A percentile compares a stretch with the other conserved stretches of the same genome.
phyloP scores from a whole-genome alignment of 768 basidiomycete genomes.

The Lentinula sp. region DNA sequence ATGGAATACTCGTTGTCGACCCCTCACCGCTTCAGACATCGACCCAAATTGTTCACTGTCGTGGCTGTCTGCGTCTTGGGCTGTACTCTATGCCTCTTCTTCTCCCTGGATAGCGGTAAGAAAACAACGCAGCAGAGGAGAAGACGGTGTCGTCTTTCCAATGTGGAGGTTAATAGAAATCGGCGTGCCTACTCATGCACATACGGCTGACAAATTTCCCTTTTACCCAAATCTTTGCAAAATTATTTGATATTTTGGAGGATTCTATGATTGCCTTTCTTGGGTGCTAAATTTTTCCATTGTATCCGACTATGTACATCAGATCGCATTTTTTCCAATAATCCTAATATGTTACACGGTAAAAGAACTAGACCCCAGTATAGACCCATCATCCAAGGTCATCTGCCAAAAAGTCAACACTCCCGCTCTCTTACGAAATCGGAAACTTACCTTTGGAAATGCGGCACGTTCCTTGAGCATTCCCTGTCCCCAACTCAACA shows the following conservation, averaged over 20 bases:
- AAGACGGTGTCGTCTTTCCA: neutral
- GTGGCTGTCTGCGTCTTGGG: neutral
- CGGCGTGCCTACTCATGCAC: neutral
- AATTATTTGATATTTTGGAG: neutral
- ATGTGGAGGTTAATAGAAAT: neutral
- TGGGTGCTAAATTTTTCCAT: neutral
- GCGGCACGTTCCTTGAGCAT: constrained; percentile 72
- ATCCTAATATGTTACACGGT: neutral
- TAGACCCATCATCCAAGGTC: constrained; percentile 9
- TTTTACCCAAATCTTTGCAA: neutral
- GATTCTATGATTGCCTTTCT: neutral
- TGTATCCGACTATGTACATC: neutral
- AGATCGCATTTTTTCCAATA: neutral
- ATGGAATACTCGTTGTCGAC: constrained; percentile 7
- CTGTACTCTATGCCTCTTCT: neutral
- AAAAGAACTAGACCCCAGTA: constrained; percentile 11
- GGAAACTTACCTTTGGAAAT: constrained; percentile 41
- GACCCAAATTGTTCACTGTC: constrained; percentile 1
- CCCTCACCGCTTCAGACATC: constrained; percentile 8
- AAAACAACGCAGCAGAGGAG: neutral
- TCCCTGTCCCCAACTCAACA: constrained; percentile 85
- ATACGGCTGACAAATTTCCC: neutral
- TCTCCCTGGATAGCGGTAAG: neutral
- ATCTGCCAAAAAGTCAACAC: neutral
- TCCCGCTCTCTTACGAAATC: constrained; percentile 12